Evolutionary conservation across 2,329 filamentous ascomycete species (phyloP).

Genomic region (Penicillium sp.): DNA sequence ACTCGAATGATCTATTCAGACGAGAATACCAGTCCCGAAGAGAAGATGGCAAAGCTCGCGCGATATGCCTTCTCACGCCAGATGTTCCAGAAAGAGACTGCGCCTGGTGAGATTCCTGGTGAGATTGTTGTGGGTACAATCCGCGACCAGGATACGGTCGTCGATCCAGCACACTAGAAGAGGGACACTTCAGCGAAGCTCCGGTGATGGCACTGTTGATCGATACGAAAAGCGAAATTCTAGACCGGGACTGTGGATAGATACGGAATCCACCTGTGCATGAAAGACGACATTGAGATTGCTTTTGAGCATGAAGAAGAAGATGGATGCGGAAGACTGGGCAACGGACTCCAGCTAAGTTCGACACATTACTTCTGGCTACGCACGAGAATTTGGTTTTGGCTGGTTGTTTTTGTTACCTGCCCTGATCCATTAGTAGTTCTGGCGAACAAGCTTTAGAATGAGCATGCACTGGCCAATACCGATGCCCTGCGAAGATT

Average conservation of each 20-base stretch:
- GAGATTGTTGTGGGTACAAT: constrained; percentile 39
- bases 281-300: background rate
- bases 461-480: background rate
- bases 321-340: background rate
- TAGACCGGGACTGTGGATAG: background rate
- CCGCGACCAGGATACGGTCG: constrained; percentile 40
- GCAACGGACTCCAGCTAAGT: constrained; percentile 42
- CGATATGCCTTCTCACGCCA: constrained; percentile 71
- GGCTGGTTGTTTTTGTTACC: constrained; percentile 30
- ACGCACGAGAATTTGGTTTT: constrained; percentile 32
- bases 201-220: background rate
- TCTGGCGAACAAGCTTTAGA: constrained; percentile 28
- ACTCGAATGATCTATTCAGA: constrained; percentile 79
- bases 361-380: constrained; percentile 41
- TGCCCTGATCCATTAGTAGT: constrained; percentile 43
- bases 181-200: background rate
- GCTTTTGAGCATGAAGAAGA: background rate
- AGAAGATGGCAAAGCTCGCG: constrained; percentile 79
- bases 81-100: constrained; percentile 41
- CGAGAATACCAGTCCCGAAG: constrained; percentile 79
- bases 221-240: background rate
- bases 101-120: constrained; percentile 39
- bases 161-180: constrained; percentile 38
- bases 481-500: background rate
- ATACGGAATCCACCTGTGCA: background rate